A percentile compares a stretch with the other conserved stretches of the same genome.
Conservation (phyloP, 208 protist species). For the Trypanosoma congolense region DNA sequence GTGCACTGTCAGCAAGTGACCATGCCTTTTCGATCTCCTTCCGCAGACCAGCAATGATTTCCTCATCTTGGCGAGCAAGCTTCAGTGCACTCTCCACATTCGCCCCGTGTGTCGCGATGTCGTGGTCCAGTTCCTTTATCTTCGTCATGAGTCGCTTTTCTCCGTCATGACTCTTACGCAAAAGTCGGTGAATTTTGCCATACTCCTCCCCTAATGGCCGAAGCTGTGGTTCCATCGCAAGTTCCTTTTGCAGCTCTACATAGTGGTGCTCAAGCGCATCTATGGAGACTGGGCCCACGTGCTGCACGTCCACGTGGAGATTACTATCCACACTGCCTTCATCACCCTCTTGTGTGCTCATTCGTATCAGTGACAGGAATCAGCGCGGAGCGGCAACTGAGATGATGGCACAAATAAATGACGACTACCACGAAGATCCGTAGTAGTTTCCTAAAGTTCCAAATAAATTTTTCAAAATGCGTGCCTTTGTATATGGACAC, state of each 20-base stretch:
- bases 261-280: slow-evolving; percentile 94
- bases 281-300: slow-evolving; percentile 40
- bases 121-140: slow-evolving; percentile 90
- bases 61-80: slow-evolving; percentile 95
- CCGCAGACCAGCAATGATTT: slow-evolving; percentile 90
- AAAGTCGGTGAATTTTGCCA: slow-evolving; percentile 95
- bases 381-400: too few species aligned
- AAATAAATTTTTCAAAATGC: too few species aligned
- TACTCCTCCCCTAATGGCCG: slow-evolving; percentile 96
- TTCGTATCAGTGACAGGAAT: too few species aligned
- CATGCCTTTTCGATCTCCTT: slow-evolving; percentile 96
- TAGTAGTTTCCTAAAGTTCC: too few species aligned
- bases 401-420: too few species aligned
- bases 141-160: slow-evolving; percentile 95
- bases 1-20: slow-evolving; percentile 95
- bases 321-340: too few species aligned
- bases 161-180: slow-evolving; percentile 96
- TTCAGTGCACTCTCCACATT: slow-evolving; percentile 96
- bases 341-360: background rate
- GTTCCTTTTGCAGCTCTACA: slow-evolving; percentile 87
- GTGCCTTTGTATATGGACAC: too few species aligned
- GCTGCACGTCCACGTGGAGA: background rate
- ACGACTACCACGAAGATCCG: too few species aligned
- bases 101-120: slow-evolving; percentile 92
- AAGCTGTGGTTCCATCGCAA: slow-evolving; percentile 92